Conservation (phyloP, 495 filamentous ascomycete species). For the Amniculicola lignicola region DNA sequence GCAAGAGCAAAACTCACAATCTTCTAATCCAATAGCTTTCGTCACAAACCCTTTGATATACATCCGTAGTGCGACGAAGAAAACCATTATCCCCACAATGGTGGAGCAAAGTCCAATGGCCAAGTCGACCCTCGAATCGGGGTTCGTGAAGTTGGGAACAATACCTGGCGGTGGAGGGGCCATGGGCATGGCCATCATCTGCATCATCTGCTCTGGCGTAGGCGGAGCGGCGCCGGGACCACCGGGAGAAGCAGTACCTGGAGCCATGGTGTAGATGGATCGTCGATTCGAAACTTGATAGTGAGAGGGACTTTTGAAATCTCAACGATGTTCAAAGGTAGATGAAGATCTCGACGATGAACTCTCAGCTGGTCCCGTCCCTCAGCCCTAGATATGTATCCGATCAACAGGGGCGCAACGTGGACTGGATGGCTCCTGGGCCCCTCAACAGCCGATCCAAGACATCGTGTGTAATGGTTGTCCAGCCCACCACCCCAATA, state of each 20-base stretch:
- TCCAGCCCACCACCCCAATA: no score
- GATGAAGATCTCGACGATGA: no score
- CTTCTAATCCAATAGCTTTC: slow-evolving; percentile 1
- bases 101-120: slow-evolving; percentile 3
- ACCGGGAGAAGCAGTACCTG: not conserved
- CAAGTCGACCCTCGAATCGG: slow-evolving; percentile 4
- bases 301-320: no score
- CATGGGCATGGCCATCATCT: slow-evolving; percentile 6
- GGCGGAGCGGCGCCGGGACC: not conserved
- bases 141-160: not conserved
- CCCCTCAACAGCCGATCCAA: no score
- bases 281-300: no score
- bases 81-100: not conserved
- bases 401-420: no score
- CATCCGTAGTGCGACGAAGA: not conserved
- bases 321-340: no score
- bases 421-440: no score
- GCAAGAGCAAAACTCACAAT: not conserved
- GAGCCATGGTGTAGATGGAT: slow-evolving; percentile 1
- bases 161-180: slow-evolving; percentile 3
- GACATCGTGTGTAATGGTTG: no score
- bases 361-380: no score
- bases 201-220: slow-evolving; percentile 1
- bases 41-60: not conserved
- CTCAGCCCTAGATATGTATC: no score